phyloP scores from a whole-genome alignment of 495 filamentous ascomycete genomes.

The Hypoxylon lienhwacheense region DNA sequence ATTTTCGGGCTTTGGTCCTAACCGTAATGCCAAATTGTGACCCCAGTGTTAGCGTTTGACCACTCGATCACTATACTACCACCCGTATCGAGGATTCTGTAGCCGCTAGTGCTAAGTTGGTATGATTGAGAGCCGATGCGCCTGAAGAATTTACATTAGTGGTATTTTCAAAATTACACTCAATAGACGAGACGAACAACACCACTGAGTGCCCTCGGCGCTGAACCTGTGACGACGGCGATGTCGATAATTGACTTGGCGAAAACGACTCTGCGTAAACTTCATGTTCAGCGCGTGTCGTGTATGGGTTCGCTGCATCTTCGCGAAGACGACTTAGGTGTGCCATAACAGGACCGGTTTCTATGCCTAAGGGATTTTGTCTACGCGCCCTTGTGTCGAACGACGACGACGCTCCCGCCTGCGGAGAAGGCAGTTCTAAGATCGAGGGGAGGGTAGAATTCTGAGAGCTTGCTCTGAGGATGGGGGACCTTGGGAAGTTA shows the following conservation, averaged over 20 bases:
- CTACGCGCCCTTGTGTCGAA: not conserved
- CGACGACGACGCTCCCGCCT: not conserved
- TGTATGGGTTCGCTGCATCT: not conserved
- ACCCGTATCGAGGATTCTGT: conserved; percentile 6
- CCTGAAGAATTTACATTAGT: conserved; percentile 1
- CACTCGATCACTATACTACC: conserved; percentile 12
- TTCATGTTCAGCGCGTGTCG: not conserved
- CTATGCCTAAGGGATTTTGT: not conserved
- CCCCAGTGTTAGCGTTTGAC: not conserved
- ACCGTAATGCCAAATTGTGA: conserved; percentile 19
- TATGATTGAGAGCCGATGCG: conserved; percentile 13
- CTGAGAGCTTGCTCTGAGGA: conserved; percentile 17
- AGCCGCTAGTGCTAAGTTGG: conserved; percentile 8
- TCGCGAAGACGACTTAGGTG: conserved; percentile 4
- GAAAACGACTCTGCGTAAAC: not conserved
- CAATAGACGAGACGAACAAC: conserved; percentile 8
- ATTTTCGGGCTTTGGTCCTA: not conserved
- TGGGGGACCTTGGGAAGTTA: conserved; percentile 13
- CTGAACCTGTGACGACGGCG: conserved; percentile 3
- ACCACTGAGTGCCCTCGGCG: conserved; percentile 3
- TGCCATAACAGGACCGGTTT: conserved; percentile 13
- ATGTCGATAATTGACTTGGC: not conserved
- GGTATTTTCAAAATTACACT: not conserved
- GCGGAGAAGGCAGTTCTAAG: conserved; percentile 25
- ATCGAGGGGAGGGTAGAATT: conserved; percentile 24